Conservation (phyloP, 2,329 filamentous ascomycete species). For the Neurospora sp. region DNA sequence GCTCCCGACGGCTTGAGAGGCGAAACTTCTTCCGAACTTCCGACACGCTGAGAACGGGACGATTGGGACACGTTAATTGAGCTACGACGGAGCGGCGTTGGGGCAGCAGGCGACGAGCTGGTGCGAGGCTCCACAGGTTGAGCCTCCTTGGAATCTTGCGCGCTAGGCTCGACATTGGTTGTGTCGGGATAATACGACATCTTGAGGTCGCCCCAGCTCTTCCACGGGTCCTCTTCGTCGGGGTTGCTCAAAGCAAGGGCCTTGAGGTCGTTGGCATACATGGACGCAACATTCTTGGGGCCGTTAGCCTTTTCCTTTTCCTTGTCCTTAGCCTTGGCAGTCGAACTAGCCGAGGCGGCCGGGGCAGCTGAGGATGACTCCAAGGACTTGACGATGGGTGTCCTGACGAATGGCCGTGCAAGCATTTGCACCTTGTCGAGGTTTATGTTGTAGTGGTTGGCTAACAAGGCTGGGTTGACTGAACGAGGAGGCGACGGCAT, state of each 20-base stretch:
- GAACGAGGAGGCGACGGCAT: conserved; percentile 53
- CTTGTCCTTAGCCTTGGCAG: conserved; percentile 69
- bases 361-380: conserved; percentile 32
- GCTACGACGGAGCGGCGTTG: conserved; percentile 64
- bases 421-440: conserved; percentile 77
- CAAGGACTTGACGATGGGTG: conserved; percentile 39
- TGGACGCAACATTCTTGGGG: conserved; percentile 41
- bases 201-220: conserved; percentile 71
- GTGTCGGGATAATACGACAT: conserved; percentile 64
- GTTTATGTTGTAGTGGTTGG: conserved; percentile 74
- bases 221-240: conserved; percentile 45
- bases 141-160: conserved; percentile 6
- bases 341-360: conserved; percentile 43
- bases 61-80: conserved; percentile 42
- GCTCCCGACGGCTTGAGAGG: conserved; percentile 23
- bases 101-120: conserved; percentile 52
- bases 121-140: conserved; percentile 5
- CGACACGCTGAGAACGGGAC: conserved; percentile 26
- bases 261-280: conserved; percentile 77
- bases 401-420: conserved; percentile 72
- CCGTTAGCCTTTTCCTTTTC: conserved; percentile 12
- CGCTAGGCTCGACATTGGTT: conserved; percentile 19
- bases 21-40: conserved; percentile 24
- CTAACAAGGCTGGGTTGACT: conserved; percentile 62
- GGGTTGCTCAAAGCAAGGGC: conserved; percentile 55